Evolutionary conservation across 1,139 yeast species (phyloP).

Genomic region (Lodderomyces margitis): DNA sequence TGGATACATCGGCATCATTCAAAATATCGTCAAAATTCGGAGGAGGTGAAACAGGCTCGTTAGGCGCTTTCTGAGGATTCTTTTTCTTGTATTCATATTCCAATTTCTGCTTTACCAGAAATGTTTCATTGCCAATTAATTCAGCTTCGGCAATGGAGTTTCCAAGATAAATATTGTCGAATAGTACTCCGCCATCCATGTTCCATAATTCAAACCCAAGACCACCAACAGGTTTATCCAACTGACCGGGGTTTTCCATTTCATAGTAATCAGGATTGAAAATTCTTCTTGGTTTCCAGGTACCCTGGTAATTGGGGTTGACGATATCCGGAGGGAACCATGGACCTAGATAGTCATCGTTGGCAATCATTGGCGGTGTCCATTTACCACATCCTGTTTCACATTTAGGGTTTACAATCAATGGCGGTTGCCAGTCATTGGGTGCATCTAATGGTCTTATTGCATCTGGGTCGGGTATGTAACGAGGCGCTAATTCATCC

Average conservation of each 20-base stretch:
- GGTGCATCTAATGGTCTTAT: constrained; percentile 68
- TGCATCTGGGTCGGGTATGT: constrained; percentile 65
- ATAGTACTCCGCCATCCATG: constrained; percentile 69
- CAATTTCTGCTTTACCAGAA: constrained; percentile 54
- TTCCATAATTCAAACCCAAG: constrained; percentile 92
- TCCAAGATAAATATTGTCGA: constrained; percentile 84
- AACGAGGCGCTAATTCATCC: constrained; percentile 63
- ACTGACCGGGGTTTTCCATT: constrained; percentile 55
- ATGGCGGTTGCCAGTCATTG: constrained; percentile 77
- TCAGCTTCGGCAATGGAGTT: constrained; percentile 84
- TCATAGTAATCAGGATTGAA: constrained; percentile 70
- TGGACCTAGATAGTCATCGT: constrained; percentile 71
- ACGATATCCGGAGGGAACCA: constrained; percentile 68
- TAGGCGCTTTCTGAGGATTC: constrained; percentile 38
- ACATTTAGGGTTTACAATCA: constrained; percentile 72
- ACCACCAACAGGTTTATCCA: constrained; percentile 72
- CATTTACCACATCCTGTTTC: constrained; percentile 71
- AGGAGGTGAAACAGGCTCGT: constrained; percentile 44
- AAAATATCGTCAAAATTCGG: constrained; percentile 36
- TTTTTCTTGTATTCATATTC: constrained; percentile 48
- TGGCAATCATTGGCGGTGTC: constrained; percentile 58
- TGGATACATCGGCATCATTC: constrained; percentile 23
- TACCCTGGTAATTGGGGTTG: constrained; percentile 79
- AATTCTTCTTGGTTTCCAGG: constrained; percentile 68
- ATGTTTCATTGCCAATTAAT: constrained; percentile 73